phyloP scores from a whole-genome alignment of 306 rosid genomes.

The Luffa aegyptiaca region DNA sequence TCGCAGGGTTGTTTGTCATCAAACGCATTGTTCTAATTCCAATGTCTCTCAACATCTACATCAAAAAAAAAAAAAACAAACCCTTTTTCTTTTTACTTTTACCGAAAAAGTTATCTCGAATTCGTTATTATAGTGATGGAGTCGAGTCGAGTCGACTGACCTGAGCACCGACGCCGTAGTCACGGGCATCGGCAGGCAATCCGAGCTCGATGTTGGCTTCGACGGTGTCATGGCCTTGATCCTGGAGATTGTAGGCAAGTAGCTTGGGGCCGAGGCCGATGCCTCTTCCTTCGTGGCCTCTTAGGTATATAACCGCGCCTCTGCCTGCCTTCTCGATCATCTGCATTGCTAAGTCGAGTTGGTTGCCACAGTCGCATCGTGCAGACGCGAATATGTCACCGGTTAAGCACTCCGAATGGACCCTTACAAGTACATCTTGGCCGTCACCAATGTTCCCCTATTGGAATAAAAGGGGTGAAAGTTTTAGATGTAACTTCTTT shows the following conservation, averaged over 20 bases:
- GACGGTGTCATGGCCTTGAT: conserved; percentile 76
- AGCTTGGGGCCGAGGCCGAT: conserved; percentile 85
- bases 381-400: conserved; percentile 87
- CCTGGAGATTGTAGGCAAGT: conserved; percentile 70
- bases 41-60: conserved; percentile 59
- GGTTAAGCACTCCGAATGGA: conserved; percentile 83
- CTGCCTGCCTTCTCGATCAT: conserved; percentile 60
- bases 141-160: conserved; percentile 14
- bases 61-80: background rate
- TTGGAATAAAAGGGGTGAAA: background rate
- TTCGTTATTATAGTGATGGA: no score
- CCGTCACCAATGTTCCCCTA: conserved; percentile 73
- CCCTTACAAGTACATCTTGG: conserved; percentile 64
- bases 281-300: conserved; percentile 96
- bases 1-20: conserved; percentile 86
- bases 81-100: no score
- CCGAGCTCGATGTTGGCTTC: conserved; percentile 83
- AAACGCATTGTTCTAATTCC: conserved; percentile 71
- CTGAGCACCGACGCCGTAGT: conserved; percentile 85
- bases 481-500: no score
- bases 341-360: conserved; percentile 74
- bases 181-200: conserved; percentile 69
- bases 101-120: background rate
- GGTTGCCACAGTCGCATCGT: conserved; percentile 86
- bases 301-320: conserved; percentile 70